A percentile compares a stretch with the other conserved stretches of the same genome.
Evolutionary conservation across 2,329 filamentous ascomycete genomes (phyloP).

Genomic region (Alternaria ethzedia): DNA sequence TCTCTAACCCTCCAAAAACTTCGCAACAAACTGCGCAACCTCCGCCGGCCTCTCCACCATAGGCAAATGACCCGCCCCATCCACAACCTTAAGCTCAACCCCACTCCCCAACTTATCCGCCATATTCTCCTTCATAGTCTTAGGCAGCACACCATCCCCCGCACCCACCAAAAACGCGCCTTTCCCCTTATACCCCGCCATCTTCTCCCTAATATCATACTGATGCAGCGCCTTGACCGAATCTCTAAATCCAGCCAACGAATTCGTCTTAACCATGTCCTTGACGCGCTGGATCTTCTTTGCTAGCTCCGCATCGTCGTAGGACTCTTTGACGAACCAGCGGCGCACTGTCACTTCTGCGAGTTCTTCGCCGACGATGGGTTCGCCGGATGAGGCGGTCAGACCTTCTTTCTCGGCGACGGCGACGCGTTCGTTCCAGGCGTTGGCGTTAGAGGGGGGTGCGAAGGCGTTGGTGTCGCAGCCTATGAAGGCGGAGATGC

Average conservation of each 20-base stretch:
- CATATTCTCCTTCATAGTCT: constrained; percentile 79
- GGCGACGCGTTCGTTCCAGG: constrained; percentile 78
- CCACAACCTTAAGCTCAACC: constrained; percentile 68
- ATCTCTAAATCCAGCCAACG: constrained; percentile 71
- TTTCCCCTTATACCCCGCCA: constrained; percentile 63
- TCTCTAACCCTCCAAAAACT: constrained; percentile 50
- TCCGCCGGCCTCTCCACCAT: constrained; percentile 78
- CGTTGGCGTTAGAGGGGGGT: constrained; percentile 74
- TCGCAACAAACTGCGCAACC: constrained; percentile 69
- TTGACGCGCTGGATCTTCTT: constrained; percentile 65
- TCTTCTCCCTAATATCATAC: constrained; percentile 68
- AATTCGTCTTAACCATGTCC: constrained; percentile 72
- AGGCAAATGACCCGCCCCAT: constrained; percentile 78
- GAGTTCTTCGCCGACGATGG: constrained; percentile 67
- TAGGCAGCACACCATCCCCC: constrained; percentile 75
- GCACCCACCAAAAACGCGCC: constrained; percentile 76
- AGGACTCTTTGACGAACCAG: constrained; percentile 72
- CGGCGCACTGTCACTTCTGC: constrained; percentile 74
- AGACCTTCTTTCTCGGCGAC: constrained; percentile 66
- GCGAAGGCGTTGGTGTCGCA: constrained; percentile 81
- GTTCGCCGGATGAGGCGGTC: constrained; percentile 48
- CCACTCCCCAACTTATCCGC: constrained; percentile 54
- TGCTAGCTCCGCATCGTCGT: constrained; percentile 60
- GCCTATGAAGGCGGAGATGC: constrained; percentile 68
- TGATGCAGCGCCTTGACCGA: constrained; percentile 74